Evolutionary conservation across 805 yeast genomes (phyloP), one percentile per base, ranked within the genome.

Genomic region (Spathaspora gorwiae): DNA sequence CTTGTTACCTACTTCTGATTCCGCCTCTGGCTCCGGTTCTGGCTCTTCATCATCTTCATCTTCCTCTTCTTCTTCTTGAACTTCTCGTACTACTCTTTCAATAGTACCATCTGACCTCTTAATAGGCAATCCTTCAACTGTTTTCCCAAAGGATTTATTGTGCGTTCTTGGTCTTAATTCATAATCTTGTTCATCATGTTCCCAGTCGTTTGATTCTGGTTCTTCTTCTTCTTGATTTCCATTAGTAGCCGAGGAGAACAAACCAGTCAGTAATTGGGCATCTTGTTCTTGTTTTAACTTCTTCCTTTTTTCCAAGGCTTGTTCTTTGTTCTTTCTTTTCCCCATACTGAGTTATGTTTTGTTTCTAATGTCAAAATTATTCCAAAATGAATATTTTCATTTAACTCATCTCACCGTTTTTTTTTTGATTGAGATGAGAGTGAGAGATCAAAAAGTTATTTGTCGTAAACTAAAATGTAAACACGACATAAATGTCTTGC

Each of bases 101-200:
- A 92, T 71, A 43, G 71, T 75, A 44, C 96, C 97, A 50, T 81
- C 87, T 12, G 75, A 72, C 5, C 74, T 70, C 55, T 84, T 86
- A 44, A 90, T 87, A 0, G 98, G 98, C 45, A 92, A 72, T 9
- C 85, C 83, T 59, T 87, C 96, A 5, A 76, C 73, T 4, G 70
- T 73, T 5, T 68, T 71, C 12, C 32, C 32, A 6, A 70, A 74
- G 9, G 65, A 66, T 10, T 70, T 63, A 14, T 65, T 65, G 51
- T 80, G 64, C 2, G 62, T 55, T 61, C 98, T 76, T 1, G 97
- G 95, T 45, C 60, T 66, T 52, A 73, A 64, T 60, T 90, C 98
- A 55, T 88, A 90, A 45, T 80, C 90, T 56, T 82, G 87, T 55
- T 87, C 95, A 47, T 78, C 83, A 46, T 84, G 76, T n/a, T 82